These are phyloP conservation scores for Eucommia ulmoides DNA, from an alignment of 257 asterid species.

Conservation along the genomic window DNA sequence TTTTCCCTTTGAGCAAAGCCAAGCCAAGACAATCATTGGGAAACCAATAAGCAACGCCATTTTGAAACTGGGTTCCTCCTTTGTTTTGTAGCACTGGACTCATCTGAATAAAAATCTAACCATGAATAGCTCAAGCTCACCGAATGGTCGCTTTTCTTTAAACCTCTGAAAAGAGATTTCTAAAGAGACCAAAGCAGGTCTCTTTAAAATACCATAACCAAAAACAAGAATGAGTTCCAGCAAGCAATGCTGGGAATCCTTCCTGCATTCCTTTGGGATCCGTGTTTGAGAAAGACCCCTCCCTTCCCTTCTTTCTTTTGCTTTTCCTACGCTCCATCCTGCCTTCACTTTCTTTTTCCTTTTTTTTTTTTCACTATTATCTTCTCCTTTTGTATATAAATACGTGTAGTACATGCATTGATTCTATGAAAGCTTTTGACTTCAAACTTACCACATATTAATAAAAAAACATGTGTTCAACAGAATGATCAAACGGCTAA, in stretches of 20 bases:
- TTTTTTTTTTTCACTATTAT: constrained; percentile 15
- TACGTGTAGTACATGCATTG: background rate
- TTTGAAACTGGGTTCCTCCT: constrained; percentile 15
- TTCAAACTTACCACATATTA: background rate
- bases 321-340: constrained; percentile 31
- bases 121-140: constrained; percentile 25
- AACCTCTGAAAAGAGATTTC: constrained; percentile 32
- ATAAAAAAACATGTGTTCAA: background rate
- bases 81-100: constrained; percentile 61
- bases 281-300: constrained; percentile 79
- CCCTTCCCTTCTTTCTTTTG: constrained; percentile 81
- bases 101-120: constrained; percentile 14
- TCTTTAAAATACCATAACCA: constrained; percentile 75
- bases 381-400: constrained; percentile 3
- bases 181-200: constrained; percentile 44
- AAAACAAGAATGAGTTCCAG: constrained; percentile 92
- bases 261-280: constrained; percentile 92
- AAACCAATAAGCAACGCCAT: constrained; percentile 36
- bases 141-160: constrained; percentile 14
- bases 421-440: background rate
- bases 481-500: background rate
- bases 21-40: constrained; percentile 65
- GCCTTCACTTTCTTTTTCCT: constrained; percentile 13
- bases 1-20: constrained; percentile 6
- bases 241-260: constrained; percentile 72